Evolutionary conservation across 1,284 basidiomycete species (phyloP), one percentile per base, ranked within the genome.

Genomic region (Microbotryum scabiosae): DNA sequence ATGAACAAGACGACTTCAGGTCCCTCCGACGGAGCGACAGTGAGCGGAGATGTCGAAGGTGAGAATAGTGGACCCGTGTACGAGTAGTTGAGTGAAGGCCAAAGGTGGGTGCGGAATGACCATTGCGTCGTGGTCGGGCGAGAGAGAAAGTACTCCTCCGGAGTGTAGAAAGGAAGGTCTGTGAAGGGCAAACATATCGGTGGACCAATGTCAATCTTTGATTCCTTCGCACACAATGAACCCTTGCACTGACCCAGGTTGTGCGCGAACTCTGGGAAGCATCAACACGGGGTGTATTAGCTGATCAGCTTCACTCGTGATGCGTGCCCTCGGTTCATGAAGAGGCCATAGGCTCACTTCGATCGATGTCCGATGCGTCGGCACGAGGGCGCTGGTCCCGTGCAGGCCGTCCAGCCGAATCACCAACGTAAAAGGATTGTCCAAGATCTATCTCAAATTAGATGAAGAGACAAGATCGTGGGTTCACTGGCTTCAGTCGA

Each of bases 381-480:
- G 36, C 36, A 4, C 16, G 36, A 41, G 36, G 14, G 36, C 36
- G 12, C 36, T 41, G 81, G 72, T 86, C 86, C 73, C 93, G 90
- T 18, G 74, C 51, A 14, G 76, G 74, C 49, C 91, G 81, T 10
- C 91, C 91, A 8, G 91, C 92, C 2, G 90, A 91, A 70, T 97
- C 92, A 6, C 92, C 92, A 3, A 96, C 85, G 70, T 86, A 93
- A 69, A 88, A 86, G 0, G 87, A 86, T 0, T 76, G 59, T 0
- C 72, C 63, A 67, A 82, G 80, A 73, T 93, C 90, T 90, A 67
- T 2, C 20, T n/a, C 25, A 25, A 25, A 32, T 30, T 18, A 5
- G 8, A 49, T 12, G 10, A 30, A 41, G 16, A 41, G 36, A 18
- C 36, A 30, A 5, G 14, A 18, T 41, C 36, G 16, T 41, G 36